A percentile compares a stretch with the other conserved stretches of the same genome.
Conservation (phyloP, 1,284 basidiomycete species). For the Papiliotrema terrestris region DNA sequence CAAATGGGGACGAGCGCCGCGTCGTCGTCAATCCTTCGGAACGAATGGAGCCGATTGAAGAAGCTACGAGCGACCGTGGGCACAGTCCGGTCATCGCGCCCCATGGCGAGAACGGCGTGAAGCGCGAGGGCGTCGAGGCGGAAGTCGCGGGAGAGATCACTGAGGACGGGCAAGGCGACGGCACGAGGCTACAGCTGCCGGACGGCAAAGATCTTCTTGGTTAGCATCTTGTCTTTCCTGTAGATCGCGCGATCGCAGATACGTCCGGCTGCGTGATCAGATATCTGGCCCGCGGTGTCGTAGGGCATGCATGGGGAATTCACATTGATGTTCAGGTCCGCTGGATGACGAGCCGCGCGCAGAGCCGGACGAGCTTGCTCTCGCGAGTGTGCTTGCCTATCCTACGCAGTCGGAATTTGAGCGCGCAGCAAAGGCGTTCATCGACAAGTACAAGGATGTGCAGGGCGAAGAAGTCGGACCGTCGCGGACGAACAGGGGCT, state of each 20-base stretch:
- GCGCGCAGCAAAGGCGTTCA: neutral
- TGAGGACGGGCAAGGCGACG: neutral
- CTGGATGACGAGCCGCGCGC: neutral
- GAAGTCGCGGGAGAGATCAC: conserved; percentile 3
- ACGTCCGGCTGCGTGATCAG: too few species aligned
- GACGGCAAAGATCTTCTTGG: conserved; percentile 3
- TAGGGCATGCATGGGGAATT: neutral
- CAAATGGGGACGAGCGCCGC: neutral
- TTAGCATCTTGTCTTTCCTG: neutral
- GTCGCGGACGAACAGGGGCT: conserved; percentile 23
- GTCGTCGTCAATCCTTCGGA: neutral
- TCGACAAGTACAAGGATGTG: neutral
- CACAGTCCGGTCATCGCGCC: neutral
- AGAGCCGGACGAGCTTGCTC: conserved; percentile 1
- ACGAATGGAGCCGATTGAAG: conserved; percentile 2
- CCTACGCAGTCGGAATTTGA: conserved; percentile 2
- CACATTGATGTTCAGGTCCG: neutral
- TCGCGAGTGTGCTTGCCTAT: neutral
- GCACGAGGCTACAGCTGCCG: neutral
- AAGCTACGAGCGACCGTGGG: neutral
- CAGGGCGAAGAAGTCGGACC: conserved; percentile 7
- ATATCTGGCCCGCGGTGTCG: neutral
- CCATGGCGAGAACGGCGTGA: conserved; percentile 1
- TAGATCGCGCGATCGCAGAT: neutral
- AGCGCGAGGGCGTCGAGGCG: conserved; percentile 3